A percentile compares a stretch with the other conserved stretches of the same genome.
These are phyloP conservation scores for Ceratocystis destructans DNA, from an alignment of 2,329 filamentous ascomycete species.

Conservation along the genomic window DNA sequence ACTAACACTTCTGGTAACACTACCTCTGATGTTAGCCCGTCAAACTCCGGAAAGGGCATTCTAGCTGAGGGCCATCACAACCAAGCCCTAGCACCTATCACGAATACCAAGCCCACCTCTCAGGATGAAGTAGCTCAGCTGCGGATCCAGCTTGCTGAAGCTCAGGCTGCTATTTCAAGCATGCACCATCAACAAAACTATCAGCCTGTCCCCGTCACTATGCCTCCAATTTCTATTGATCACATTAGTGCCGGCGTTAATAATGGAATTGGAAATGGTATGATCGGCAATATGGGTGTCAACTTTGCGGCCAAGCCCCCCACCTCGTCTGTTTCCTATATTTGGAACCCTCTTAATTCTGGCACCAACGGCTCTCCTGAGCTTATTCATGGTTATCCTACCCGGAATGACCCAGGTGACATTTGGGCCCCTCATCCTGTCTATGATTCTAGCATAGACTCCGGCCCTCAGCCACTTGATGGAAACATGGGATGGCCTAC, in stretches of 20 bases:
- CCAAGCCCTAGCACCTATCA: slow-evolving; percentile 2
- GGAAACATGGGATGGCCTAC: not conserved
- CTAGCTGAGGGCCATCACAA: not conserved
- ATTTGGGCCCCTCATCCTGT: not conserved
- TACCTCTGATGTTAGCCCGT: not conserved
- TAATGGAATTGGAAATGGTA: not conserved
- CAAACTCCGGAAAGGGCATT: not conserved
- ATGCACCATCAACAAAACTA: slow-evolving; percentile 21
- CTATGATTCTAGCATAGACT: not conserved
- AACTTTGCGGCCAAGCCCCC: not conserved
- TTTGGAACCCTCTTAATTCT: not conserved
- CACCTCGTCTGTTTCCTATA: not conserved
- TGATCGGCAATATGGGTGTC: not conserved
- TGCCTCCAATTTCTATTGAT: not conserved
- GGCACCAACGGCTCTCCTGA: not conserved
- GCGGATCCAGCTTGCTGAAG: slow-evolving; percentile 54
- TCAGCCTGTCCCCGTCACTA: not conserved
- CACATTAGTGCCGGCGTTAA: not conserved
- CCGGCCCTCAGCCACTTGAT: not conserved
- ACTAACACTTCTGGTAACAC: not conserved
- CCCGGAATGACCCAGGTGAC: not conserved
- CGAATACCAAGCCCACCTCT: slow-evolving; percentile 20
- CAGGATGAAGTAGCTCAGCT: slow-evolving; percentile 52
- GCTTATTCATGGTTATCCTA: not conserved
- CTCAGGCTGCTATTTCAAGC: slow-evolving; percentile 34